Conservation (phyloP, 2,329 filamentous ascomycete genomes). For the Verticillium albo-atrum region DNA sequence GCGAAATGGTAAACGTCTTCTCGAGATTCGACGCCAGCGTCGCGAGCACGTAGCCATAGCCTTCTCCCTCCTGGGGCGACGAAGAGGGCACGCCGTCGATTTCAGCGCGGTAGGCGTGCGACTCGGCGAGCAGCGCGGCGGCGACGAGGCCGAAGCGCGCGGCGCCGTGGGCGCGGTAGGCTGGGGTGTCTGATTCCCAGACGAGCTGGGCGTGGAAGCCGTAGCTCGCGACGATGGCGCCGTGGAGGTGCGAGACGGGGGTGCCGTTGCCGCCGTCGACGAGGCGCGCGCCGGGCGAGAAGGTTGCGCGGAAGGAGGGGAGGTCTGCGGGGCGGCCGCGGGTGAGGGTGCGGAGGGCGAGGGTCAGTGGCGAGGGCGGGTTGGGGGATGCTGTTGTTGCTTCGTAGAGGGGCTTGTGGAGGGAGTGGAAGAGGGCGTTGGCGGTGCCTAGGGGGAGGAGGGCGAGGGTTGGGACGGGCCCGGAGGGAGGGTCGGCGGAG, state of each 20-base stretch:
- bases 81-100: background rate
- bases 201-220: conserved; percentile 86
- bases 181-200: conserved; percentile 82
- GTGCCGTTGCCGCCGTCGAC: conserved; percentile 29
- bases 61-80: background rate
- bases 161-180: conserved; percentile 71
- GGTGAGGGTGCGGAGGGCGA: conserved; percentile 55
- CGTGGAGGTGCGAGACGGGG: conserved; percentile 43
- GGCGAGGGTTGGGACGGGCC: conserved; percentile 38
- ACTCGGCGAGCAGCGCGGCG: conserved; percentile 59
- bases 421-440: conserved; percentile 60
- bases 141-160: conserved; percentile 84
- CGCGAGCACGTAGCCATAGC: conserved; percentile 73
- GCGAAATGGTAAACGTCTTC: conserved; percentile 76
- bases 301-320: conserved; percentile 58
- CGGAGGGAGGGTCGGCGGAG: background rate
- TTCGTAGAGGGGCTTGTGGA: conserved; percentile 55
- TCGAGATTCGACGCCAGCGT: conserved; percentile 80
- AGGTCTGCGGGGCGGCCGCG: conserved; percentile 49
- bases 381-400: background rate
- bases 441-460: conserved; percentile 61
- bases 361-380: conserved; percentile 36
- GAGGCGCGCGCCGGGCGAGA: conserved; percentile 53
- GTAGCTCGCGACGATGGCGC: conserved; percentile 84
- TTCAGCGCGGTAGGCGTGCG: conserved; percentile 43